Evolutionary conservation across 345 rosid genomes (phyloP), one percentile per base, ranked within the genome.

Genomic region (Heritiera littoralis): DNA sequence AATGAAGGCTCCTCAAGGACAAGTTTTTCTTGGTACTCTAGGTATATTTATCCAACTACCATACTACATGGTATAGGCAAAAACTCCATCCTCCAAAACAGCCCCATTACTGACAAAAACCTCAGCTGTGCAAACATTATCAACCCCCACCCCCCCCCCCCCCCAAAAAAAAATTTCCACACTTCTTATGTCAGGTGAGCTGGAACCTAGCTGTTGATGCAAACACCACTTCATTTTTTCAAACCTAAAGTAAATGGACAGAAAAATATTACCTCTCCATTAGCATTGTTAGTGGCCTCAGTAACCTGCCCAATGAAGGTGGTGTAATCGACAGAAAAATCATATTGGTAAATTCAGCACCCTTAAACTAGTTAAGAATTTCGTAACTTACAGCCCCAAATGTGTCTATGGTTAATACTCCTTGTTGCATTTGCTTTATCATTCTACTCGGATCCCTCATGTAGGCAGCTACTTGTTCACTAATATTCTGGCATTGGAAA

Each of bases 401-500:
- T n/a, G 90, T 79, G 76, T 90, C 83, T 80, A 89, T 85, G 2
- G 92, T 81, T 41, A 92, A 89, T 82, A 89, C 87, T 85, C 92
- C 81, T 82, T 88, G 93, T 80, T 91, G 97, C 99, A 96, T 96
- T 86, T 96, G 98, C 89, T 90, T 94, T 48, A 92, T 80, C 97
- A 96, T 94, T 87, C 94, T 89, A 86, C 92, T 91, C 58, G 99
- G 97, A 86, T 94, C 98, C 86, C 97, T 92, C 97, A 94, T 91
- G 86, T 89, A 88, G 28, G 87, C 80, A 75, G 95, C 89, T 77
- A 96, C 97, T 89, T 96, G 97, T 59, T 90, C 98, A 75, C 97
- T 94, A 52, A 94, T 90, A 85, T 89, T 92, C 99, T 96, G 88
- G 23, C 30, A 65, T 71, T 52, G 14, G 23, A 65, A 79, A 78